Evolutionary conservation across 2,329 filamentous ascomycete species (phyloP).

Genomic region (Geosmithia morbida): DNA sequence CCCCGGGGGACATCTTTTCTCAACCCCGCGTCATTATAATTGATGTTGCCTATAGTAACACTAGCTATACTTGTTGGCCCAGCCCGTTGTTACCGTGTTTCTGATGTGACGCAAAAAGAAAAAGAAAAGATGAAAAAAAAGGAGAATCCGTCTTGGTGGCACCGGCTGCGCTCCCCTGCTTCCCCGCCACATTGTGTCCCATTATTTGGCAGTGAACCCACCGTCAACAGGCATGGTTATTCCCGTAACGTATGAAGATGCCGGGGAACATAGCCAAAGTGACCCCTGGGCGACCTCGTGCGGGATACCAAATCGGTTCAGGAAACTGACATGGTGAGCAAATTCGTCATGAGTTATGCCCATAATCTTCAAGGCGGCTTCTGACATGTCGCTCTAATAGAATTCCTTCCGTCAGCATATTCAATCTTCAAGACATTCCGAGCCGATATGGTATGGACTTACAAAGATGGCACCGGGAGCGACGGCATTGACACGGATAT

Average conservation of each 20-base stretch:
- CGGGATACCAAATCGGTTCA: constrained; percentile 1
- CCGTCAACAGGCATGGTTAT: constrained; percentile 1
- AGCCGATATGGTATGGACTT: constrained; percentile 2
- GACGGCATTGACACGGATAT: constrained; percentile 8
- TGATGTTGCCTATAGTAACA: no score
- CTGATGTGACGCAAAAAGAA: no score
- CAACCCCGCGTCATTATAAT: no score
- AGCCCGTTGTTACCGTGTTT: no score
- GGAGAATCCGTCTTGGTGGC: background rate
- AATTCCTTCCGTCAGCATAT: background rate
- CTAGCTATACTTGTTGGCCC: no score
- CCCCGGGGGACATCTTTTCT: no score
- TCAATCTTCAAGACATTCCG: background rate
- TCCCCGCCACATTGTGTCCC: background rate
- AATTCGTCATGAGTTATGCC: constrained; percentile 8
- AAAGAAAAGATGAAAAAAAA: no score
- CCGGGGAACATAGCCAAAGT: constrained; percentile 1
- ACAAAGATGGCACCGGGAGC: constrained; percentile 7
- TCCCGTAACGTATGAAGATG: constrained; percentile 1
- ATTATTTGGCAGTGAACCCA: constrained; percentile 1
- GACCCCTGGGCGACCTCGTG: constrained; percentile 1
- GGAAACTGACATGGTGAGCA: constrained; percentile 5
- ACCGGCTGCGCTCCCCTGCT: background rate
- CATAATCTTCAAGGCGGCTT: constrained; percentile 6
- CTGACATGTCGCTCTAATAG: constrained; percentile 7